Evolutionary conservation across 2,329 filamentous ascomycete species (phyloP).

Genomic region (Exophiala calicioides): DNA sequence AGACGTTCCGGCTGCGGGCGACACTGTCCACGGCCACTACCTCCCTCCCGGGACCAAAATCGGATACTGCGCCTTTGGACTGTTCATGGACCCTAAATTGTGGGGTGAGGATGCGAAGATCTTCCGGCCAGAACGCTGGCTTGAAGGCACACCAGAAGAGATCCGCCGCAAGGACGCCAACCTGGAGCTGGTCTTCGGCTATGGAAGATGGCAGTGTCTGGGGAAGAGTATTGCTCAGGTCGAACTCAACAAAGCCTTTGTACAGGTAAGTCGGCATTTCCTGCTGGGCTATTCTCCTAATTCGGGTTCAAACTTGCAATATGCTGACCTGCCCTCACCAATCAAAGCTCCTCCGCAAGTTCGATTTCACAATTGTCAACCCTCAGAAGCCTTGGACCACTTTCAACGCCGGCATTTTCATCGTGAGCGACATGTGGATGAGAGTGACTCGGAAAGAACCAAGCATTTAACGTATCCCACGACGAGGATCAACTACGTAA

Average conservation of each 20-base stretch:
- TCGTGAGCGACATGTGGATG: conserved; percentile 25
- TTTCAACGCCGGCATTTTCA: conserved; percentile 20
- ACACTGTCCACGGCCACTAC: conserved; percentile 41
- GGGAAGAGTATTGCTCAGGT: conserved; percentile 52
- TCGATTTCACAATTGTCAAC: conserved; percentile 25
- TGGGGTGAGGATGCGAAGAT: conserved; percentile 44
- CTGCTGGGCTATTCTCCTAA: neutral
- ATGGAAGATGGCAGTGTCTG: conserved; percentile 50
- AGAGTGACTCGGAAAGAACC: conserved; percentile 17
- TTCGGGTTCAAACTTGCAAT: neutral
- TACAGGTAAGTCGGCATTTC: neutral
- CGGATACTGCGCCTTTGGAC: conserved; percentile 45
- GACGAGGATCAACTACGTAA: no score
- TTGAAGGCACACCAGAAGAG: conserved; percentile 41
- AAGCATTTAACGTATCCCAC: conserved; percentile 15
- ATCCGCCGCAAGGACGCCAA: conserved; percentile 42
- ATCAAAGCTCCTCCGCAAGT: conserved; percentile 27
- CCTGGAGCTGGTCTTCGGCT: conserved; percentile 48
- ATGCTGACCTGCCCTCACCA: neutral
- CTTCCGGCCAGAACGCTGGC: conserved; percentile 55
- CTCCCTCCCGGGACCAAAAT: conserved; percentile 52
- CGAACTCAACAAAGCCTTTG: conserved; percentile 51
- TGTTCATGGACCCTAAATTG: conserved; percentile 42
- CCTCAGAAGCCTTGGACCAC: conserved; percentile 23
- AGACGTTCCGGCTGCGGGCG: conserved; percentile 42